phyloP scores from a whole-genome alignment of 176 grass and related monocot genomes.

The Juncus inflexus region DNA sequence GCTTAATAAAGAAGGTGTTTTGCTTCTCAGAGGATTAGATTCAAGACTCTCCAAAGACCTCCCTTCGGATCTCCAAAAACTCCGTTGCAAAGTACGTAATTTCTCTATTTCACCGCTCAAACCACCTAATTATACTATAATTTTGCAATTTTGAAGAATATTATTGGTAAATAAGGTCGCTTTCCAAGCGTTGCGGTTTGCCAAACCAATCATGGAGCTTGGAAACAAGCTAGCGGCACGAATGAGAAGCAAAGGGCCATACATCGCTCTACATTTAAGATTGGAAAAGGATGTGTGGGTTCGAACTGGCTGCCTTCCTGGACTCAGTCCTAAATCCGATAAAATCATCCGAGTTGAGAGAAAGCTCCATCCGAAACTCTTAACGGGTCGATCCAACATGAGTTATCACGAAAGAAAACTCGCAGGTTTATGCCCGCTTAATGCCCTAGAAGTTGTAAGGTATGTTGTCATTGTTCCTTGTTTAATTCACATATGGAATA shows the following conservation, averaged over 20 bases:
- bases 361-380: slow-evolving; percentile 39
- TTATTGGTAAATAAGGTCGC: slow-evolving; percentile 29
- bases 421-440: slow-evolving; percentile 45
- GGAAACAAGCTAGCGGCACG: slow-evolving; percentile 35
- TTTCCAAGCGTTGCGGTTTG: slow-evolving; percentile 39
- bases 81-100: slow-evolving; percentile 47
- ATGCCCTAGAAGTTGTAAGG: slow-evolving; percentile 38
- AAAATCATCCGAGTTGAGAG: slow-evolving; percentile 34
- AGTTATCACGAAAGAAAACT: slow-evolving; percentile 45
- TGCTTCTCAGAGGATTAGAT: slow-evolving; percentile 49
- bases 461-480: neutral
- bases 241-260: slow-evolving; percentile 41
- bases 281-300: slow-evolving; percentile 57
- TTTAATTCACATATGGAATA: too few species aligned
- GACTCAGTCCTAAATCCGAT: slow-evolving; percentile 25
- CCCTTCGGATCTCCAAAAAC: slow-evolving; percentile 47
- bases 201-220: slow-evolving; percentile 28
- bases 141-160: neutral
- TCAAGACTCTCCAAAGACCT: slow-evolving; percentile 47
- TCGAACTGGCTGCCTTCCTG: slow-evolving; percentile 43
- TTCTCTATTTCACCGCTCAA: neutral
- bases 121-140: neutral
- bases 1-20: slow-evolving; percentile 49
- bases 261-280: slow-evolving; percentile 44
- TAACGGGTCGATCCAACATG: slow-evolving; percentile 51